Evolutionary conservation across 306 rosid genomes (phyloP).

Genomic region (Cyclanthera cordifolia): DNA sequence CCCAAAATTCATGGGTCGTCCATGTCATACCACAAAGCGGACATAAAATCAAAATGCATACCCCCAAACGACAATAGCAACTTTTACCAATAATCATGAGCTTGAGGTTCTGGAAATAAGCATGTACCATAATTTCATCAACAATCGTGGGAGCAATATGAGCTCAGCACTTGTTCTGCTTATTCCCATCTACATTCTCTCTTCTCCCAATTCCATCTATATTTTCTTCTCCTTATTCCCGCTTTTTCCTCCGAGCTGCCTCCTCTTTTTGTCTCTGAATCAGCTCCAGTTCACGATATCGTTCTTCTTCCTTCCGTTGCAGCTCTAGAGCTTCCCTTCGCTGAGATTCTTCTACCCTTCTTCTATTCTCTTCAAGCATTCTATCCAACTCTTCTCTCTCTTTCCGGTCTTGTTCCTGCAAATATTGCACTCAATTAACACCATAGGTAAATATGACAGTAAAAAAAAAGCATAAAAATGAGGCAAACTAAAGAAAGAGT

Average conservation of each 20-base stretch:
- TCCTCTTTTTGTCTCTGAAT: constrained; percentile 81
- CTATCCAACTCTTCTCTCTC: constrained; percentile 84
- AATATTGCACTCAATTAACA: neutral
- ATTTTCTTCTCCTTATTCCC: constrained; percentile 74
- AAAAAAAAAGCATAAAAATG: neutral
- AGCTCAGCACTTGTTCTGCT: constrained; percentile 37
- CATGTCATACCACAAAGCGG: neutral
- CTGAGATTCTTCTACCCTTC: constrained; percentile 88
- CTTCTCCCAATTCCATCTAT: no score
- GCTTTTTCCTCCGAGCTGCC: constrained; percentile 59
- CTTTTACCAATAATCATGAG: neutral
- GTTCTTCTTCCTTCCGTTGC: constrained; percentile 77
- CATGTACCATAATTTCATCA: no score
- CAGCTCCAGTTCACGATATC: constrained; percentile 65
- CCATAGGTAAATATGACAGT: neutral
- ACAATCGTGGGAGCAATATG: no score
- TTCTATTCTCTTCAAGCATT: constrained; percentile 83
- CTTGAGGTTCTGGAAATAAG: neutral
- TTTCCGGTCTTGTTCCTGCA: constrained; percentile 64
- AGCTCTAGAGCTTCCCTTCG: constrained; percentile 71
- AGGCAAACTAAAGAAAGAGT: no score
- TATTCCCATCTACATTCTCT: constrained; percentile 24
- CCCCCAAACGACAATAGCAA: no score
- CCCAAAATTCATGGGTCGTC: neutral
- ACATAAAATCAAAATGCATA: neutral